Evolutionary conservation across 805 yeast genomes (phyloP), one percentile per base, ranked within the genome.

Genomic region (Kregervanrija fluxuum): DNA sequence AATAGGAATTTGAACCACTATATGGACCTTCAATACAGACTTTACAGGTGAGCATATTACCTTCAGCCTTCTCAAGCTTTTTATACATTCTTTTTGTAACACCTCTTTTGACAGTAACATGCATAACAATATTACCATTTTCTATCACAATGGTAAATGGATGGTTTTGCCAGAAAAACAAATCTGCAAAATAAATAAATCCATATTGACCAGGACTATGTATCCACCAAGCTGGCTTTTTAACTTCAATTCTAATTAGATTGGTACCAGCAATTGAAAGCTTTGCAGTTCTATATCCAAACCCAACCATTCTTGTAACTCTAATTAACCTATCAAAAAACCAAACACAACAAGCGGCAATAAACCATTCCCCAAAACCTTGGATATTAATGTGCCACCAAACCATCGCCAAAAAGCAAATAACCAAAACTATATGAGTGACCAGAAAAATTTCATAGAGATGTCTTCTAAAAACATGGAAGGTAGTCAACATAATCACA

Each of bases 111-210:
- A 67, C 69, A 54, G 70, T 76, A 48, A 75, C 67, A 46, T 65
- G 68, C 30, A 73, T 56, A 1, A 64, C 53, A 2, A 75, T 49
- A 12, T 61, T 56, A 40, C 66, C 62, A 35, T 64, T 67, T 31
- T 63, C 59, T 45, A 67, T 66, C 33, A 74, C 62, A 2, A 76
- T 56, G 1, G 87, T 79, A 61, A 84, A 82, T 1, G 90, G 91
- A 59, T 84, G 89, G 4, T 83, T 75, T 58, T 83, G 87, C 80
- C 82, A 81, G 55, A 79, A 77, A 33, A 70, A 59, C 5, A 66
- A 57, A 44, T 73, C 66, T 43, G 78, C 49, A 56, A 82, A 77
- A 61, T 81, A 77, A 35, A 83, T 57, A 54, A 65, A 83, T 1
- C 72, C 77, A 57, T 65, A 77, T 12, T 74, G 67, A 30, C 86